Base-by-base conservation (phyloP, 1,139 yeast genomes). In the Hemisphaericaspora subhashii region DNA sequence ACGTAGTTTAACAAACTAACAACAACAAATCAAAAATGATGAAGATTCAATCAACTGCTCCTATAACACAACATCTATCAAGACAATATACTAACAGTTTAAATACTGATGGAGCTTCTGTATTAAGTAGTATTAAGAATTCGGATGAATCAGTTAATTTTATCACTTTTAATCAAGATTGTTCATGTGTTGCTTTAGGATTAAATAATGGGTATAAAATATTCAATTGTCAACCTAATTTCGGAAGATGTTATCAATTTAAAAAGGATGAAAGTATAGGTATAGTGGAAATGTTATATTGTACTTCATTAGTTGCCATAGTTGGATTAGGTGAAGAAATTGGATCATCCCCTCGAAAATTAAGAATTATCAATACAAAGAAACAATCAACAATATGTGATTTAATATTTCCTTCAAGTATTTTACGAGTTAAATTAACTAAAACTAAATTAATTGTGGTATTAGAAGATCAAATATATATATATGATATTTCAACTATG, bases 301-400 rank as follows among this genome's bases (percentile, higher is more conserved):
- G 88, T 41, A 88, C 98, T 0, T 86, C 96, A 1, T 71, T 92
- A 33, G 74, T 92, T 20, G 97, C 95, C 1, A 72, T 88, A 9
- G 95, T 90, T 3, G 96, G 95, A 1, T 65, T 83, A 43, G 96
- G 96, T 5, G 96, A 88, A 52, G 89, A 83, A 51, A 83, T 89
- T 1, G 76, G 77, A 3, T 73, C 84, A 52, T 84, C 95, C 7
- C 95, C 96, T 11, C 72, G 97, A 42, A 79, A 89, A 49, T 70
- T 92, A 42, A 81, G 81, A 57, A 82, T 89, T 41, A 72, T 89
- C 46, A 92, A 94, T 64, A 87, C 96, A 2, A 88, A 86, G 57
- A 73, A 74, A 42, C 78, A 72, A 51, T 73, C 81, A 24, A 79
- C 82, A 12, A 87, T 85, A 32, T 89, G 95, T 61, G 98, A 92